These are phyloP conservation scores for Dipodascus albidus DNA, from an alignment of 805 yeast genomes.

Conservation along the genomic window DNA sequence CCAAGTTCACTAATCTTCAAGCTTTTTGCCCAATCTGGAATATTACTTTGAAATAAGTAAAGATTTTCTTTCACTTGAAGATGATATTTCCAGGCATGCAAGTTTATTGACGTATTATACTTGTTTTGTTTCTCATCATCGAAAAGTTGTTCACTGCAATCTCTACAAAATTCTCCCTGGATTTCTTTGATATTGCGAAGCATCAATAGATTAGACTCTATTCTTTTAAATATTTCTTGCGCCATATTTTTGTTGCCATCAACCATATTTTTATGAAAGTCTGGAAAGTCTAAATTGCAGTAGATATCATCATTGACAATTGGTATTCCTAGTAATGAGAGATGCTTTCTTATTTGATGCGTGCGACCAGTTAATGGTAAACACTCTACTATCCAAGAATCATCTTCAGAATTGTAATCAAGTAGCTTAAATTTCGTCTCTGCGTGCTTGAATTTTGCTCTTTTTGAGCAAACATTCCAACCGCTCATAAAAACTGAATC, in stretches of 20 bases:
- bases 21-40: not conserved
- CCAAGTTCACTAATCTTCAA: too few relatives aligned
- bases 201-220: not conserved
- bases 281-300: slow-evolving; percentile 64
- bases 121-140: not conserved
- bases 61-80: not conserved
- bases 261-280: slow-evolving; percentile 45
- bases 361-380: slow-evolving; percentile 84
- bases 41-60: not conserved
- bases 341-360: slow-evolving; percentile 88
- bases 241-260: slow-evolving; percentile 28
- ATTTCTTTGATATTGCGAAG: not conserved
- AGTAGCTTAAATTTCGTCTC: slow-evolving; percentile 50
- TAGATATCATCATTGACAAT: slow-evolving; percentile 86
- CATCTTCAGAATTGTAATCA: slow-evolving; percentile 35
- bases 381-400: slow-evolving; percentile 55
- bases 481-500: slow-evolving; percentile 59
- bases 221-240: not conserved
- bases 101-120: not conserved
- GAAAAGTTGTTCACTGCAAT: not conserved
- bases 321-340: slow-evolving; percentile 74
- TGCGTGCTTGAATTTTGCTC: slow-evolving; percentile 39
- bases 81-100: not conserved
- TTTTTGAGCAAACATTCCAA: slow-evolving; percentile 18
- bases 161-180: not conserved